phyloP scores from a whole-genome alignment of 305 asterid species.

The Fraxinus albicans region DNA sequence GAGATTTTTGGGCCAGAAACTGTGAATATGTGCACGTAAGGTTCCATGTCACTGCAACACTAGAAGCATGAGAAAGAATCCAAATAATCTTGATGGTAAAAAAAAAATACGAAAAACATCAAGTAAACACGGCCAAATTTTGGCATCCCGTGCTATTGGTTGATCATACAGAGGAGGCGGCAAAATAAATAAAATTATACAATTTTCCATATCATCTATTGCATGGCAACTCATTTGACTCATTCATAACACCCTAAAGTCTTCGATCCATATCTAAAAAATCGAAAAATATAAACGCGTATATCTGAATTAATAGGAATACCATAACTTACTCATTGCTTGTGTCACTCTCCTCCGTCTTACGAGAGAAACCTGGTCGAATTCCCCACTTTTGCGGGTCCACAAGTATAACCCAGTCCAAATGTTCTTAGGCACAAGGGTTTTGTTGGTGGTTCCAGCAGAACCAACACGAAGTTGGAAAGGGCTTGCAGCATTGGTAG shows the following conservation, averaged over 20 bases:
- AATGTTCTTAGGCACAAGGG: conserved; percentile 60
- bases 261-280: not conserved
- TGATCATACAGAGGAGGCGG: not conserved
- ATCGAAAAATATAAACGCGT: not conserved
- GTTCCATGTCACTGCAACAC: conserved; percentile 75
- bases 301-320: not conserved
- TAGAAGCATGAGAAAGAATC: conserved; percentile 22
- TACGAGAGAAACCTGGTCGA: conserved; percentile 46
- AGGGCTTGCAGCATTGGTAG: conserved; percentile 51
- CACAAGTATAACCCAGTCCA: conserved; percentile 61
- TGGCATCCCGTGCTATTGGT: not conserved
- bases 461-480: conserved; percentile 62
- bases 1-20: conserved; percentile 57
- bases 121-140: not conserved
- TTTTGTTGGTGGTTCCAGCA: conserved; percentile 67
- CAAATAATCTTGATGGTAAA: not conserved
- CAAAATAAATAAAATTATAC: not conserved
- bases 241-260: not conserved
- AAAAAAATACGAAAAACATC: not conserved
- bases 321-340: conserved; percentile 56
- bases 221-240: not conserved
- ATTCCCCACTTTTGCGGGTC: conserved; percentile 51
- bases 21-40: conserved; percentile 72
- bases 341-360: conserved; percentile 64
- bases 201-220: not conserved